These are phyloP conservation scores for Ciborinia camelliae DNA, from an alignment of 2,329 filamentous ascomycete species.

Conservation along the genomic window DNA sequence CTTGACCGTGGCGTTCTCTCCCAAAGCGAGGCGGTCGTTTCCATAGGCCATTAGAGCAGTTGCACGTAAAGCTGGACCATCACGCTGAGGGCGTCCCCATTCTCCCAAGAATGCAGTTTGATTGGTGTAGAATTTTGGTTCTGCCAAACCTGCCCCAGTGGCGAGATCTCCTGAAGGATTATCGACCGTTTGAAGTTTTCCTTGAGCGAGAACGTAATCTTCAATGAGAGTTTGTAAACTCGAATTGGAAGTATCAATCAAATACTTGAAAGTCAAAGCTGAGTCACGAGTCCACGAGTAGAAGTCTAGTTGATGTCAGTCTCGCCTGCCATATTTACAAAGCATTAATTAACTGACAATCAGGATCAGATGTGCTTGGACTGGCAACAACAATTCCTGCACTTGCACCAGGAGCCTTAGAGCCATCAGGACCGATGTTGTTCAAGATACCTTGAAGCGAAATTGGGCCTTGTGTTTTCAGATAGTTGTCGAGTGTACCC, in stretches of 20 bases:
- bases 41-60: conserved; percentile 70
- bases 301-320: conserved; percentile 55
- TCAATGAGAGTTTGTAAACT: conserved; percentile 52
- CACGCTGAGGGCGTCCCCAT: conserved; percentile 66
- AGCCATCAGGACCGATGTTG: conserved; percentile 54
- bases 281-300: conserved; percentile 76
- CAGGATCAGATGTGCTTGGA: conserved; percentile 49
- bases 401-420: conserved; percentile 45
- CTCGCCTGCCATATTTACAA: background rate
- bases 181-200: conserved; percentile 50
- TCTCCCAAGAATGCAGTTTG: conserved; percentile 58
- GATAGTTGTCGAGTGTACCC: conserved; percentile 3
- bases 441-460: conserved; percentile 51
- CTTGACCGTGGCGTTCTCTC: conserved; percentile 42
- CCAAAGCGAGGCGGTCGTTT: conserved; percentile 66
- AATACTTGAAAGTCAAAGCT: conserved; percentile 65
- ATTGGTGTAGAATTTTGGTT: conserved; percentile 70
- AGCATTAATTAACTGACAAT: conserved; percentile 45
- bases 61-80: conserved; percentile 75
- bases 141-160: conserved; percentile 54
- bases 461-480: conserved; percentile 40
- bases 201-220: conserved; percentile 65
- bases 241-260: conserved; percentile 62
- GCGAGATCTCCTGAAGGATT: conserved; percentile 51
- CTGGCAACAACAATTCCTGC: conserved; percentile 53